These are phyloP conservation scores for Penicillium verrucosum DNA, from an alignment of 2,329 filamentous ascomycete species.

Conservation along the genomic window DNA sequence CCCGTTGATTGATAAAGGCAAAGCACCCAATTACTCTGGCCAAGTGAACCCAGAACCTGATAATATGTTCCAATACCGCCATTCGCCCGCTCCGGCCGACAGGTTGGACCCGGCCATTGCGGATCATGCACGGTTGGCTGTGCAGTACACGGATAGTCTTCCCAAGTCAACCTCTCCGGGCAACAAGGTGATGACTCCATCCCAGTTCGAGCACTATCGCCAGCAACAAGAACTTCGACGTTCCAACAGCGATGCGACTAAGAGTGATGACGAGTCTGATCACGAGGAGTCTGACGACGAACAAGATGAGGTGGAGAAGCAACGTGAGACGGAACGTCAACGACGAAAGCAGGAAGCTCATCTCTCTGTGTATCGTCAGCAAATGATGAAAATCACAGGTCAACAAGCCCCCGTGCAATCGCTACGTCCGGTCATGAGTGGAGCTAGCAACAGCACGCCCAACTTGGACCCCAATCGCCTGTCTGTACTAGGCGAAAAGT, in stretches of 20 bases:
- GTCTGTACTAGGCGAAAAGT: slow-evolving; percentile 37
- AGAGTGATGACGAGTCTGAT: slow-evolving; percentile 51
- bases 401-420: slow-evolving; percentile 56
- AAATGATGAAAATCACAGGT: slow-evolving; percentile 95
- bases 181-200: slow-evolving; percentile 85
- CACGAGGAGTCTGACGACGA: slow-evolving; percentile 70
- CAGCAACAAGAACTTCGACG: slow-evolving; percentile 66
- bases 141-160: slow-evolving; percentile 42
- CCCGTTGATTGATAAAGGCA: slow-evolving; percentile 27
- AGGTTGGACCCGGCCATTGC: slow-evolving; percentile 36
- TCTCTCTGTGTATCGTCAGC: slow-evolving; percentile 83
- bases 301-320: slow-evolving; percentile 75
- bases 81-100: slow-evolving; percentile 15
- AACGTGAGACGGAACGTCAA: slow-evolving; percentile 69
- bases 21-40: slow-evolving; percentile 9
- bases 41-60: slow-evolving; percentile 12
- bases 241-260: slow-evolving; percentile 49
- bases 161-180: slow-evolving; percentile 39
- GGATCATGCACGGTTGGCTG: slow-evolving; percentile 45
- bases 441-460: slow-evolving; percentile 60
- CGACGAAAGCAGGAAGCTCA: slow-evolving; percentile 85
- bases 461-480: slow-evolving; percentile 49
- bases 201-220: slow-evolving; percentile 78
- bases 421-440: slow-evolving; percentile 55
- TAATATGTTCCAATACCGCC: slow-evolving; percentile 14